Percentiles rank a stretch among this genome's conserved stretches.
Conservation (phyloP, 2,329 filamentous ascomycete species). For the Fusarium cicatricum region DNA sequence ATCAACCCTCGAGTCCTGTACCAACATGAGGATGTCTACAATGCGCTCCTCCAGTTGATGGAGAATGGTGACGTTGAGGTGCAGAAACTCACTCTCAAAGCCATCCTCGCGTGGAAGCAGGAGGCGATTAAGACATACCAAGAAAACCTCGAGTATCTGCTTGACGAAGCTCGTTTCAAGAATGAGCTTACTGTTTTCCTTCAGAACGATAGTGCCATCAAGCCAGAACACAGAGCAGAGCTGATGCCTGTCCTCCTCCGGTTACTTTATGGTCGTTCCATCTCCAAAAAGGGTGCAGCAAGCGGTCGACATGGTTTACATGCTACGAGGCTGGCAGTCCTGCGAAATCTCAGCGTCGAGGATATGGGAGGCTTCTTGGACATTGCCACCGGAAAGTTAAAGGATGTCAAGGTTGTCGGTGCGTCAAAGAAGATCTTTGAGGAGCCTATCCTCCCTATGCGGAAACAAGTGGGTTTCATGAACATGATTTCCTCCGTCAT, state of each 20-base stretch:
- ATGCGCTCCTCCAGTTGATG: constrained; percentile 76
- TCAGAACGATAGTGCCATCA: constrained; percentile 76
- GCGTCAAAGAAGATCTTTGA: constrained; percentile 62
- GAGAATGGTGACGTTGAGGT: constrained; percentile 90
- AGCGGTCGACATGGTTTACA: constrained; percentile 84
- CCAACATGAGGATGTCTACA: constrained; percentile 77
- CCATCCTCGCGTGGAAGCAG: constrained; percentile 89
- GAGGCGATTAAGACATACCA: constrained; percentile 78
- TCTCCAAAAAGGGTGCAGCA: constrained; percentile 79
- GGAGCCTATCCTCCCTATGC: constrained; percentile 67
- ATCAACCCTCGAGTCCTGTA: constrained; percentile 86
- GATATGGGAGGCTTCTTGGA: constrained; percentile 84
- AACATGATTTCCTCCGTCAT: constrained; percentile 92
- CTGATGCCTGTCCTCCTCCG: constrained; percentile 88
- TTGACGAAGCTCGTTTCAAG: constrained; percentile 91
- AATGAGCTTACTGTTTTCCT: constrained; percentile 94
- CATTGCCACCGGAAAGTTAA: constrained; percentile 79
- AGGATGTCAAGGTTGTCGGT: constrained; percentile 65
- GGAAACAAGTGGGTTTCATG: constrained; percentile 89
- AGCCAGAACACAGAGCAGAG: constrained; percentile 73
- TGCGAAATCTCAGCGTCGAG: constrained; percentile 77
- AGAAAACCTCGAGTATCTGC: constrained; percentile 83
- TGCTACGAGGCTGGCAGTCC: constrained; percentile 79
- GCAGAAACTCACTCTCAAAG: constrained; percentile 85
- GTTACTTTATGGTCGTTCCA: constrained; percentile 87